Evolutionary conservation across 2,329 filamentous ascomycete genomes (phyloP).

Genomic region (Cladophialophora psammophila): DNA sequence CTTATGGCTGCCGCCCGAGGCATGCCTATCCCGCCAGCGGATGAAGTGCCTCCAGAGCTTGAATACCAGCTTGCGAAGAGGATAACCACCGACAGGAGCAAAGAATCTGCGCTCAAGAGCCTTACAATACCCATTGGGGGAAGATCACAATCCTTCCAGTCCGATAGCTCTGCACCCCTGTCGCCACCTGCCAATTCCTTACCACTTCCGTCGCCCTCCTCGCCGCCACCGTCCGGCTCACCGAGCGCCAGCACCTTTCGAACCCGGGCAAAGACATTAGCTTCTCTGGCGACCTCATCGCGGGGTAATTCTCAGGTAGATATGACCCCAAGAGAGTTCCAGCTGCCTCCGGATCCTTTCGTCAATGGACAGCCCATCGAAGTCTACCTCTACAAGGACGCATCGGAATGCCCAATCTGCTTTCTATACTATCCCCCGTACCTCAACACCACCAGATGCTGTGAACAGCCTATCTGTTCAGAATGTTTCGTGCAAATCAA

Average conservation of each 20-base stretch:
- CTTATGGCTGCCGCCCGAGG: slow-evolving; percentile 89
- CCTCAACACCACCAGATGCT: slow-evolving; percentile 92
- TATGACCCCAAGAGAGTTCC: slow-evolving; percentile 76
- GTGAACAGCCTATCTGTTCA: slow-evolving; percentile 94
- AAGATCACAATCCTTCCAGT: slow-evolving; percentile 79
- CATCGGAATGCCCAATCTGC: slow-evolving; percentile 91
- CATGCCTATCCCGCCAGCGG: slow-evolving; percentile 80
- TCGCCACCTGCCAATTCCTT: slow-evolving; percentile 70
- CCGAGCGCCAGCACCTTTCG: slow-evolving; percentile 70
- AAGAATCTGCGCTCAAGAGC: slow-evolving; percentile 70
- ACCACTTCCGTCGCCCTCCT: slow-evolving; percentile 65
- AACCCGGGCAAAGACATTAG: slow-evolving; percentile 86
- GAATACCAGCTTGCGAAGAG: slow-evolving; percentile 59
- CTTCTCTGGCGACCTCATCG: slow-evolving; percentile 78
- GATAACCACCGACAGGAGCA: slow-evolving; percentile 55
- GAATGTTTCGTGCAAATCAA: slow-evolving; percentile 99
- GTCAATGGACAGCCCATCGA: slow-evolving; percentile 95
- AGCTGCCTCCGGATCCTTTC: slow-evolving; percentile 80
- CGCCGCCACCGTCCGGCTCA: slow-evolving; percentile 60
- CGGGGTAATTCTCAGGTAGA: slow-evolving; percentile 77
- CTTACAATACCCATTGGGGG: slow-evolving; percentile 81
- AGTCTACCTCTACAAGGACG: slow-evolving; percentile 91
- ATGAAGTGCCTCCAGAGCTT: slow-evolving; percentile 78
- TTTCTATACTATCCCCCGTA: slow-evolving; percentile 95
- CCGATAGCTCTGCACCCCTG: slow-evolving; percentile 68